phyloP scores from a whole-genome alignment of 1,284 basidiomycete genomes.

The Ceratorhiza oryzae-sativae region DNA sequence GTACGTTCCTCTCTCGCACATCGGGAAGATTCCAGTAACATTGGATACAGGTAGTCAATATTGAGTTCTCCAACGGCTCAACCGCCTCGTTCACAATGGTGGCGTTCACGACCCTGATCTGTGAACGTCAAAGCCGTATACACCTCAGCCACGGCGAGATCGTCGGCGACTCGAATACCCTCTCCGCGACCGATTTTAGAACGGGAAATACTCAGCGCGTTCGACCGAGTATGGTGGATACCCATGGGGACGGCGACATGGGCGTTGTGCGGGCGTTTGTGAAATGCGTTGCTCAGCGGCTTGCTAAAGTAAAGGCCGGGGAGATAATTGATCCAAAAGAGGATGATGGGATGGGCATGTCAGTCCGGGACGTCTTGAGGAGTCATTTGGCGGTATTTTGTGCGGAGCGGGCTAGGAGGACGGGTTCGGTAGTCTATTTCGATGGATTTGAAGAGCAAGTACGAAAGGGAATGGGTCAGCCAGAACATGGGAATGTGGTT shows the following conservation, averaged over 20 bases:
- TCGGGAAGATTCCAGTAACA: neutral
- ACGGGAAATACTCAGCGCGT: constrained; percentile 48
- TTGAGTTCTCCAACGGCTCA: constrained; percentile 77
- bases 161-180: constrained; percentile 77
- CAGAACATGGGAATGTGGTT: neutral
- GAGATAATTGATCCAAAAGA: constrained; percentile 57
- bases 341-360: constrained; percentile 62
- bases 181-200: constrained; percentile 80
- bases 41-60: constrained; percentile 67
- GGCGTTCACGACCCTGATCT: constrained; percentile 70
- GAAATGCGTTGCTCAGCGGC: constrained; percentile 64
- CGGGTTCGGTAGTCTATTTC: constrained; percentile 68
- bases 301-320: constrained; percentile 27
- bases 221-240: constrained; percentile 19
- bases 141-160: constrained; percentile 86
- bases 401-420: constrained; percentile 74
- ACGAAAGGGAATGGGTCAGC: constrained; percentile 43
- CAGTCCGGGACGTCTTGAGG: constrained; percentile 70
- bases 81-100: constrained; percentile 87
- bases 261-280: constrained; percentile 77
- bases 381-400: constrained; percentile 86
- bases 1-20: constrained; percentile 44
- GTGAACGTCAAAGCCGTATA: constrained; percentile 75
- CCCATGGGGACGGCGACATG: constrained; percentile 80
- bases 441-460: constrained; percentile 48